Conservation (phyloP, 805 yeast species). For the Tetrapisispora phaffii region DNA sequence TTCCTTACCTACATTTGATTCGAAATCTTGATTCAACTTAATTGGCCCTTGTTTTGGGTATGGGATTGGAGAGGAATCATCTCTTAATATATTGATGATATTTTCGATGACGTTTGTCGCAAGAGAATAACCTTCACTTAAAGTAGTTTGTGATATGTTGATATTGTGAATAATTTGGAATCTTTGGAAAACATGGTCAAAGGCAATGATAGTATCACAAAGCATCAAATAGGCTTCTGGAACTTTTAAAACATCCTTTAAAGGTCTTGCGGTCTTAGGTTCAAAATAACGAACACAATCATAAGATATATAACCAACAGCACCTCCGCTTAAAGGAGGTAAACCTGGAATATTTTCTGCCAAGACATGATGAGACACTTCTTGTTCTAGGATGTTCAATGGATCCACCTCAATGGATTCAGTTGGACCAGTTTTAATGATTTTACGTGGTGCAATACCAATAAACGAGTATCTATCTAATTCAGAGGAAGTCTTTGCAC, state of each 20-base stretch:
- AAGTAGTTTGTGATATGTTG: constrained; percentile 26
- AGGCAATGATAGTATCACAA: constrained; percentile 81
- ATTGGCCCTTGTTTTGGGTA: constrained; percentile 73
- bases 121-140: constrained; percentile 37
- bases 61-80: constrained; percentile 35
- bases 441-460: constrained; percentile 75
- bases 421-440: constrained; percentile 64
- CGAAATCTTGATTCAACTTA: constrained; percentile 53
- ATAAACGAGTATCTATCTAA: constrained; percentile 86
- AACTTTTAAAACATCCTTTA: constrained; percentile 69
- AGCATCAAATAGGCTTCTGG: constrained; percentile 93
- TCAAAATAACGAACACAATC: constrained; percentile 96
- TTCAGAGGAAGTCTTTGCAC: constrained; percentile 81
- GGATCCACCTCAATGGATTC: constrained; percentile 62
- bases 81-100: constrained; percentile 41
- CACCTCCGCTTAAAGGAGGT: constrained; percentile 86
- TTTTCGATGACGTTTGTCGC: constrained; percentile 53
- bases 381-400: constrained; percentile 59
- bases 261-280: constrained; percentile 68
- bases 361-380: constrained; percentile 53
- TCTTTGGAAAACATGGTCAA: constrained; percentile 89
- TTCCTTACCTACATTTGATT: constrained; percentile 84
- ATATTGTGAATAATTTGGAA: constrained; percentile 84
- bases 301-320: constrained; percentile 89
- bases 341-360: constrained; percentile 69